Base-by-base conservation (phyloP, 768 basidiomycete genomes). In the Tulasnella sp. region DNA sequence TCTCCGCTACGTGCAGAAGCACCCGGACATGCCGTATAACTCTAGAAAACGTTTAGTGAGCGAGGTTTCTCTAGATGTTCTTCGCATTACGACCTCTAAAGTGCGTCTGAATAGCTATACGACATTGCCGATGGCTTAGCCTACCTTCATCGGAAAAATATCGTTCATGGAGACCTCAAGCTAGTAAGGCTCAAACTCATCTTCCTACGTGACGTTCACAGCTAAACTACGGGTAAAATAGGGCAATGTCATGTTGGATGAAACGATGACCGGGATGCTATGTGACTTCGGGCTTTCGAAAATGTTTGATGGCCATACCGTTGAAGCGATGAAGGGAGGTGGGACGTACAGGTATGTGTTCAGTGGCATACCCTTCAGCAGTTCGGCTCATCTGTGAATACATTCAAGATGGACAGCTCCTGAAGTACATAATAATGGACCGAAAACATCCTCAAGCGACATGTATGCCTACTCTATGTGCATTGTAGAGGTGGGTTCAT, bases 391-490 rank as follows among this genome's bases (percentile, higher is more conserved):
- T n/a, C n/a, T n/a, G n/a, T n/a, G 22, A 11, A 67, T 19, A 41
- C 17, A 16, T n/a, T 22, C 19, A 62, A 47, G 62, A 63, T 72
- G 71, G 71, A 62, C 59, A 36, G 59, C 71, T 11, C 71, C 71
- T 5, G 71, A 72, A 17, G 37, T 72, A 39, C 40, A 63, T 26
- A 62, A 72, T n/a, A 62, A 72, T 19, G 71, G 32, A 12, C 62
- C 62, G 22, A 72, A 65, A 62, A 63, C 59, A 22, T 40, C 59
- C 14, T 59, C 62, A 26, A 44, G 62, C 26, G 71, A 72, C 39
- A 72, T 72, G 59, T 72, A 63, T 37, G 71, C 71, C 11, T 72
- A 63, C 40, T 39, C 72, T 17, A 72, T 74, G 41, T 74, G 72
- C 42, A 74, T 73, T 52, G 71, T 72, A 26, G 73, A 74, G 70